Evolutionary conservation across 2,329 filamentous ascomycete genomes (phyloP), one percentile per base, ranked within the genome.

Genomic region (Fusarium sp.): DNA sequence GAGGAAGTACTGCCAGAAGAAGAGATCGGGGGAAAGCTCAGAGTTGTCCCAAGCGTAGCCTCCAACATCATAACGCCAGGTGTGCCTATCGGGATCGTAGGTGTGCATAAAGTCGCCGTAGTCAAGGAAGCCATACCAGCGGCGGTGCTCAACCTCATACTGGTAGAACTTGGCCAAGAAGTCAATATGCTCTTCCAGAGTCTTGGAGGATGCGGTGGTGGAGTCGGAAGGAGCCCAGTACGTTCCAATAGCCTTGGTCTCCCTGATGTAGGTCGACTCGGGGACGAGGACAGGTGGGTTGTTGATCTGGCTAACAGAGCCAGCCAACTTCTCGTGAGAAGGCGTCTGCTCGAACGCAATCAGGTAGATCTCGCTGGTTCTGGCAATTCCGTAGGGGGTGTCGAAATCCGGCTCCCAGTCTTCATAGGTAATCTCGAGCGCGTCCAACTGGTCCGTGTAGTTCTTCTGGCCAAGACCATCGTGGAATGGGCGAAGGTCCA

Each of bases 31-130:
- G 0, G 88, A 90, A 0, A 91, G 81, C 73, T 91, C 89, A 0
- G 86, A 89, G 72, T 91, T 91, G 51, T 90, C 89, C 89, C 89
- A 91, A 0, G 88, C 88, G 62, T 88, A 91, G 0, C 89, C 89
- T 4, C 89, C 89, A 16, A 91, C 76, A 47, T 91, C 89, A 60
- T 90, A 91, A 1, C 87, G 83, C 89, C 89, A 91, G 1, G 81
- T 82, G 66, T 90, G 89, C 6, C 89, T 81, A 73, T 90, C 85
- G 0, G 75, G 68, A 53, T 91, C 89, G 64, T 91, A 91, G 0
- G 87, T 87, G 70, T 91, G 89, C 82, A 88, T 88, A 41, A 91
- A 82, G 67, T 91, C 89, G 2, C 89, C 89, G 57, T 89, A 82
- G 63, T 91, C 88, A 76, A 85, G 85, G 79, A 90, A 90, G 0